phyloP scores from a whole-genome alignment of 2,329 filamentous ascomycete species.

The Sarocladiaceae sp. region DNA sequence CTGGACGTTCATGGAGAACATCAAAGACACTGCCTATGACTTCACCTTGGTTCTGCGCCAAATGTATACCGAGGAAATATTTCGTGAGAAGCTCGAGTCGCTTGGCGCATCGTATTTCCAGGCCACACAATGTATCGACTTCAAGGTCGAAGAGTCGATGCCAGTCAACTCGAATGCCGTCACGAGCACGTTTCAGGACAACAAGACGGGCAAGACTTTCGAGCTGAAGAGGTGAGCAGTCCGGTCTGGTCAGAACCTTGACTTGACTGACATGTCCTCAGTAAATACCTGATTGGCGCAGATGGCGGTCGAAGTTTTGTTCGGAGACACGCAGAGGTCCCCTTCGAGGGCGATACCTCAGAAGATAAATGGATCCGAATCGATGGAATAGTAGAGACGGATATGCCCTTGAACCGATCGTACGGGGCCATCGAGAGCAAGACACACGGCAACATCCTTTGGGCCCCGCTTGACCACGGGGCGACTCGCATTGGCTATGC shows the following conservation, averaged over 20 bases:
- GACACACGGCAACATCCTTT: constrained; percentile 49
- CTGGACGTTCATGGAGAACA: constrained; percentile 41
- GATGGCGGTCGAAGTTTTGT: constrained; percentile 46
- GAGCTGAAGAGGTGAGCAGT: constrained; percentile 6
- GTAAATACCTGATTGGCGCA: constrained; percentile 43
- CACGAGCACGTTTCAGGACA: constrained; percentile 11
- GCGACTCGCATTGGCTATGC: constrained; percentile 48
- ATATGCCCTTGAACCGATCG: constrained; percentile 29
- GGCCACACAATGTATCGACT: constrained; percentile 28
- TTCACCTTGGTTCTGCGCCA: constrained; percentile 49
- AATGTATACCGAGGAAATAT: constrained; percentile 48
- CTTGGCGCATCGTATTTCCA: constrained; percentile 29
- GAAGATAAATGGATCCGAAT: constrained; percentile 43
- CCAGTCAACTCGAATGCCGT: not conserved
- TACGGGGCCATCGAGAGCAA: constrained; percentile 41
- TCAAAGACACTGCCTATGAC: constrained; percentile 33
- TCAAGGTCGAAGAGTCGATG: constrained; percentile 17
- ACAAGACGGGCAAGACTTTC: constrained; percentile 8
- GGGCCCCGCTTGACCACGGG: constrained; percentile 46
- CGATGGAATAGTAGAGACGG: constrained; percentile 41
- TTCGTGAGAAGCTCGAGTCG: constrained; percentile 32
- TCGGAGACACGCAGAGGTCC: constrained; percentile 35
- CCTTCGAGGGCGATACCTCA: constrained; percentile 39
- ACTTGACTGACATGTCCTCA: not conserved
- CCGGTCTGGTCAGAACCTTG: not conserved